phyloP scores from a whole-genome alignment of 495 filamentous ascomycete species.

The Xylaria intraflava region DNA sequence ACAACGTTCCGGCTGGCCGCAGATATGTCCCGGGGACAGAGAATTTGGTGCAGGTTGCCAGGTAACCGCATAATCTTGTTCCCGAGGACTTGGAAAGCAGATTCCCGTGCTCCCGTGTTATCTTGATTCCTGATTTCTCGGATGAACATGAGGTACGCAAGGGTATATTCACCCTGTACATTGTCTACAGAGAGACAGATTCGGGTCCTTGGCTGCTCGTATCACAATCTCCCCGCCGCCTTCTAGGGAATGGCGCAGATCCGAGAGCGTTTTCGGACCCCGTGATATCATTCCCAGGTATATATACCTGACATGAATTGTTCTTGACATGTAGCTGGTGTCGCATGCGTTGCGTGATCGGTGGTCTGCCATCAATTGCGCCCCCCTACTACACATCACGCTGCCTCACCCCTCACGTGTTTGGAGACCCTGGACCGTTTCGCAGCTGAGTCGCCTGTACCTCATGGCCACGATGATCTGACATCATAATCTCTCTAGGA shows the following conservation, averaged over 20 bases:
- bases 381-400: background rate
- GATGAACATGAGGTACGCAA: background rate
- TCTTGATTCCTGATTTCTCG: background rate
- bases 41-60: background rate
- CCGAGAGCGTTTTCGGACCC: background rate
- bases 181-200: too few relatives aligned
- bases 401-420: background rate
- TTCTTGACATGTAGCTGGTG: background rate
- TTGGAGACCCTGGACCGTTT: background rate
- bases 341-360: constrained; percentile 3
- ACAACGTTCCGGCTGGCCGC: background rate
- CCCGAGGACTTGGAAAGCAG: background rate
- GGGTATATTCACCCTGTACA: background rate
- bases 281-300: background rate
- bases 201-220: too few relatives aligned
- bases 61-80: background rate
- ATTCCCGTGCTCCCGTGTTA: background rate
- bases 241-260: background rate
- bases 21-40: background rate
- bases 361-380: background rate
- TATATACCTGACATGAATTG: background rate
- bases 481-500: too few relatives aligned
- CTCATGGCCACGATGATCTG: too few relatives aligned
- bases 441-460: background rate
- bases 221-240: background rate